Percentiles rank a stretch among this genome's conserved stretches.
These are phyloP conservation scores for Baorangia bicolor DNA, from an alignment of 768 basidiomycete genomes.

Conservation along the genomic window DNA sequence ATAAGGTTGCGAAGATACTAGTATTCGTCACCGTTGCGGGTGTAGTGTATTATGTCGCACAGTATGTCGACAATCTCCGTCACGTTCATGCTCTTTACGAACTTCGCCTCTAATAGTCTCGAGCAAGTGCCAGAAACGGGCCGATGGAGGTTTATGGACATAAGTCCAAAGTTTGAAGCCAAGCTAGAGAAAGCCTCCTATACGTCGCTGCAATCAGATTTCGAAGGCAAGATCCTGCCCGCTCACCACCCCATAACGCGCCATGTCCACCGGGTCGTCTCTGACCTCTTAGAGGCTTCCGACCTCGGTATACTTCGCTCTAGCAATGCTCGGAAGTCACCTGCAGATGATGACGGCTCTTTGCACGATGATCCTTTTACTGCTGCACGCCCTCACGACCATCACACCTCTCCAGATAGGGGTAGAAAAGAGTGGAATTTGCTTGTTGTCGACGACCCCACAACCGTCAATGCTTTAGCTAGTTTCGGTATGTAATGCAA, in stretches of 20 bases:
- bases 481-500: conserved; percentile 49
- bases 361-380: conserved; percentile 24
- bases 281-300: conserved; percentile 65
- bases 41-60: conserved; percentile 28
- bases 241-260: conserved; percentile 60
- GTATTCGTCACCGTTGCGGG: conserved; percentile 21
- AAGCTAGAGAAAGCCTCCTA: conserved; percentile 44
- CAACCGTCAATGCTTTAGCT: conserved; percentile 76
- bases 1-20: conserved; percentile 12
- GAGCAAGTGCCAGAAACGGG: conserved; percentile 88
- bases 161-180: conserved; percentile 56
- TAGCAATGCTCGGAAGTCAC: conserved; percentile 1
- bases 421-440: conserved; percentile 57
- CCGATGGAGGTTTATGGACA: conserved; percentile 86
- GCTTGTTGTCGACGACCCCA: conserved; percentile 72
- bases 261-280: conserved; percentile 69
- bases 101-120: conserved; percentile 45
- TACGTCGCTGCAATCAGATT: conserved; percentile 50
- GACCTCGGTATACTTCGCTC: conserved; percentile 61
- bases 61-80: conserved; percentile 18
- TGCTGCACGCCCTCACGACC: not conserved
- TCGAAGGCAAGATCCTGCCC: conserved; percentile 57
- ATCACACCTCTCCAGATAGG: conserved; percentile 12
- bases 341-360: conserved; percentile 14
- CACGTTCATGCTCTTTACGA: not conserved